phyloP scores from a whole-genome alignment of 2,329 filamentous ascomycete species.

The Tolypocladium ovalisporum region DNA sequence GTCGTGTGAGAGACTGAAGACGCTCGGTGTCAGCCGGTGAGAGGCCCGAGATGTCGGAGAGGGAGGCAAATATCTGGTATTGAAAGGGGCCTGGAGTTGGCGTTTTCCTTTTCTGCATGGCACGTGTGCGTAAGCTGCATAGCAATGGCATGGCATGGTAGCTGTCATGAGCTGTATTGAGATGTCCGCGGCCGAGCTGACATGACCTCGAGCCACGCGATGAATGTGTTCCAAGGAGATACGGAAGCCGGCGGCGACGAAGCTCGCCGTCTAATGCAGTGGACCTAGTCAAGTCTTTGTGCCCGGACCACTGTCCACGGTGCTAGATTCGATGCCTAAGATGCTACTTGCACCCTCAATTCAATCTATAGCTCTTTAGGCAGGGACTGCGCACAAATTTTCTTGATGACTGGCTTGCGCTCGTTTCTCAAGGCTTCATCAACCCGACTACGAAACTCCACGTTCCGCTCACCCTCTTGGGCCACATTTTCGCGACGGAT shows the following conservation, averaged over 20 bases:
- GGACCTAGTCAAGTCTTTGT: no score
- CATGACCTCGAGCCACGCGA: background rate
- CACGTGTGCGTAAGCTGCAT: background rate
- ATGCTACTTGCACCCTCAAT: no score
- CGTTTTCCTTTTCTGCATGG: conserved; percentile 2
- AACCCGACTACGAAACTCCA: conserved; percentile 21
- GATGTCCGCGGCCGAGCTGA: background rate
- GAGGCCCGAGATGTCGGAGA: background rate
- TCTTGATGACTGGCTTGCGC: background rate
- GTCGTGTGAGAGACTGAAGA: conserved; percentile 40
- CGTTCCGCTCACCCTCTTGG: conserved; percentile 23
- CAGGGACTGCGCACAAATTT: background rate
- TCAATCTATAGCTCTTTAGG: no score
- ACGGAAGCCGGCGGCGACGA: no score
- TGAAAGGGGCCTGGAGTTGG: conserved; percentile 4
- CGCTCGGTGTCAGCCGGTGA: conserved; percentile 17
- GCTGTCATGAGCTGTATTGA: background rate
- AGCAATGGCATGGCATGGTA: conserved; percentile 1
- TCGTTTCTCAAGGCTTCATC: conserved; percentile 5
- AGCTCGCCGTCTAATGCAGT: no score
- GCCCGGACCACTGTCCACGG: no score
- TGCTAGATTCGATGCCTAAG: no score
- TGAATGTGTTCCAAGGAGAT: no score
- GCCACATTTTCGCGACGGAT: conserved; percentile 25
- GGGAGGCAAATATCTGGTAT: background rate